phyloP scores from a whole-genome alignment of 2,329 filamentous ascomycete genomes.

The Sporothrix brunneoviolacea region DNA sequence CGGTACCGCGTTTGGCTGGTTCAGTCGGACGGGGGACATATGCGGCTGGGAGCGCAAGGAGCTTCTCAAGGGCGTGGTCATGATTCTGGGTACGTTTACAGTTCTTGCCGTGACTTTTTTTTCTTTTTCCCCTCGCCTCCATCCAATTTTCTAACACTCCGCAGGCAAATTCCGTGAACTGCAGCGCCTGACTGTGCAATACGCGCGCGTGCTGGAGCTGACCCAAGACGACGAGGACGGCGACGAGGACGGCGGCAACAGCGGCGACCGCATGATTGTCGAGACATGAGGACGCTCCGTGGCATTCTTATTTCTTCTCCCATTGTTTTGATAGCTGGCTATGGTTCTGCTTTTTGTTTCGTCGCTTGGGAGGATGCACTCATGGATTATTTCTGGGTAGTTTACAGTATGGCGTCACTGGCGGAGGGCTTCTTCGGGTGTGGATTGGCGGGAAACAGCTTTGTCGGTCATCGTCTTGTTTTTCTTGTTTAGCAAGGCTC shows the following conservation, averaged over 20 bases:
- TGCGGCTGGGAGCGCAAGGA: constrained; percentile 90
- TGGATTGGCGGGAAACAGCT: no score
- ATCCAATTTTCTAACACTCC: constrained; percentile 25
- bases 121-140: not conserved
- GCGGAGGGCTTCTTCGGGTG: no score
- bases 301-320: not conserved
- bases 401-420: no score
- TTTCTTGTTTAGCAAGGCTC: no score
- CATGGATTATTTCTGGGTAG: no score
- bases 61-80: constrained; percentile 80
- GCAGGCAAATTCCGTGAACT: constrained; percentile 91
- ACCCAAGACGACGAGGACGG: constrained; percentile 41
- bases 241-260: constrained; percentile 25
- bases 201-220: constrained; percentile 73
- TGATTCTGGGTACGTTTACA: constrained; percentile 74
- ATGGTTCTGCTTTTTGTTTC: not conserved
- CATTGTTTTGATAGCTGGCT: not conserved
- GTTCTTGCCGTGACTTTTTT: not conserved
- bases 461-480: no score
- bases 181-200: constrained; percentile 90
- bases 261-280: constrained; percentile 16
- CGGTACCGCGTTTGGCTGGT: constrained; percentile 51
- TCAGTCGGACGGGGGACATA: constrained; percentile 60
- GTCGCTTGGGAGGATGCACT: no score
- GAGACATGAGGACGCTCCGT: constrained; percentile 10